Percentiles rank a stretch among this genome's conserved stretches.
These are phyloP conservation scores for Hansenula sp. DNA, from an alignment of 1,139 yeast genomes.

Conservation along the genomic window DNA sequence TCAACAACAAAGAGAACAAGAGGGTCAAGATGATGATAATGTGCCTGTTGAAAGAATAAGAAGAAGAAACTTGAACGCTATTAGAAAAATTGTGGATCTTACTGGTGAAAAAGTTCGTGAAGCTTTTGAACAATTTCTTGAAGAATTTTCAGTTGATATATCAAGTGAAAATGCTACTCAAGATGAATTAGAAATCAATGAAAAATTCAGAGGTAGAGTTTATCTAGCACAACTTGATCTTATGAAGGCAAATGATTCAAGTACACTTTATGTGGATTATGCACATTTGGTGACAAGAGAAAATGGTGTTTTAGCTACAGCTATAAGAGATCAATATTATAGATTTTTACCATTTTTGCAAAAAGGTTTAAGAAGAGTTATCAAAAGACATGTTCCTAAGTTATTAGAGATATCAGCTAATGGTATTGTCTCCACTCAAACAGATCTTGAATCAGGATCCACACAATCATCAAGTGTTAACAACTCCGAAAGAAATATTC, in stretches of 20 bases:
- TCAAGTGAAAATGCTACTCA: constrained; percentile 29
- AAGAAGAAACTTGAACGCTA: constrained; percentile 48
- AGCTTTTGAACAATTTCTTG: constrained; percentile 81
- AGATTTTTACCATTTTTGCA: constrained; percentile 84
- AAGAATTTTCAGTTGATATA: constrained; percentile 41
- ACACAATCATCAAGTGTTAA: constrained; percentile 21
- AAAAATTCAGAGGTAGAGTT: constrained; percentile 47
- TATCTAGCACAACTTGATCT: constrained; percentile 81
- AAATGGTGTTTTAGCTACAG: constrained; percentile 85
- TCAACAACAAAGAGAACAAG: constrained; percentile 5
- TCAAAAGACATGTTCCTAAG: constrained; percentile 74
- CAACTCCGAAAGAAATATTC: constrained; percentile 69
- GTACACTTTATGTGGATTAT: constrained; percentile 83
- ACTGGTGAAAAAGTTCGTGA: constrained; percentile 94
- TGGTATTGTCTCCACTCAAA: background rate
- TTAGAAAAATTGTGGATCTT: constrained; percentile 83
- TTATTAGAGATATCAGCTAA: constrained; percentile 43
- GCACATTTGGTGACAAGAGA: constrained; percentile 72
- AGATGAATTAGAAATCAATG: constrained; percentile 23
- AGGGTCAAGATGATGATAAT: constrained; percentile 6
- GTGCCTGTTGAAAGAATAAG: constrained; percentile 15
- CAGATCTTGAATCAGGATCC: background rate
- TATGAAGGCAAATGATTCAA: constrained; percentile 70
- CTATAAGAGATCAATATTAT: constrained; percentile 86
- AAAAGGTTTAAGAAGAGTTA: constrained; percentile 66